Percentiles rank a stretch among this genome's conserved stretches.
These are phyloP conservation scores for Pseudogymnoascus sp. DNA, from an alignment of 2,329 filamentous ascomycete species.

Conservation along the genomic window DNA sequence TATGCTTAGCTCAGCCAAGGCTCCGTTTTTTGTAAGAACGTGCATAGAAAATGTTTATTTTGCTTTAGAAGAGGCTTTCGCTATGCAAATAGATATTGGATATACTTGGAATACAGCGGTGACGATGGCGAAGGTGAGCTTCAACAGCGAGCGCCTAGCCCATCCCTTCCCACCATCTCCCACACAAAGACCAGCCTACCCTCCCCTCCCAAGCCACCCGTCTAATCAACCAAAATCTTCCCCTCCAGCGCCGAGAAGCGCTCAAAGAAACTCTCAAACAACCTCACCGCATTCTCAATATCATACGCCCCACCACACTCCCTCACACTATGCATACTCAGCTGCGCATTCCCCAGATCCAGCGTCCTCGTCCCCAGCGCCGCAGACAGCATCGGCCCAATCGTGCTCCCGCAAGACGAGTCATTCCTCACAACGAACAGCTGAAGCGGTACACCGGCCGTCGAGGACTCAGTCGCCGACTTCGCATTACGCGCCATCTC, in stretches of 20 bases:
- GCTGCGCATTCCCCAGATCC: conserved; percentile 86
- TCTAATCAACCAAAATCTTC: conserved; percentile 74
- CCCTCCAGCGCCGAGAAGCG: conserved; percentile 75
- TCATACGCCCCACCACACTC: conserved; percentile 87
- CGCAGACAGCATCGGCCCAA: conserved; percentile 91
- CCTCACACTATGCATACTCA: conserved; percentile 94
- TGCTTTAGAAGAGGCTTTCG: too few species aligned
- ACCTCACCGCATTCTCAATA: conserved; percentile 72
- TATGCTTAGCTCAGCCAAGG: too few species aligned
- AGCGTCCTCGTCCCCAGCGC: conserved; percentile 80
- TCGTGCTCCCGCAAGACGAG: conserved; percentile 88
- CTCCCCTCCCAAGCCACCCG: background rate
- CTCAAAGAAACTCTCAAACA: conserved; percentile 84
- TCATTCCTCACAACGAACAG: conserved; percentile 96
- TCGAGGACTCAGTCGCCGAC: conserved; percentile 38
- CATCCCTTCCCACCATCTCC: too few species aligned
- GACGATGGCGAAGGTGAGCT: too few species aligned
- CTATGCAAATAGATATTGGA: too few species aligned
- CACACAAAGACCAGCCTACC: background rate
- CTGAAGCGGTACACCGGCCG: conserved; percentile 75
- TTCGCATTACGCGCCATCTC: conserved; percentile 65
- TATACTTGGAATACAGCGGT: too few species aligned
- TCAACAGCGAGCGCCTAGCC: too few species aligned
- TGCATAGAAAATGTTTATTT: too few species aligned
- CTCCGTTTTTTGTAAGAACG: too few species aligned